Evolutionary conservation across 176 grass and related monocot species (phyloP).

Genomic region (Oryza nivara): DNA sequence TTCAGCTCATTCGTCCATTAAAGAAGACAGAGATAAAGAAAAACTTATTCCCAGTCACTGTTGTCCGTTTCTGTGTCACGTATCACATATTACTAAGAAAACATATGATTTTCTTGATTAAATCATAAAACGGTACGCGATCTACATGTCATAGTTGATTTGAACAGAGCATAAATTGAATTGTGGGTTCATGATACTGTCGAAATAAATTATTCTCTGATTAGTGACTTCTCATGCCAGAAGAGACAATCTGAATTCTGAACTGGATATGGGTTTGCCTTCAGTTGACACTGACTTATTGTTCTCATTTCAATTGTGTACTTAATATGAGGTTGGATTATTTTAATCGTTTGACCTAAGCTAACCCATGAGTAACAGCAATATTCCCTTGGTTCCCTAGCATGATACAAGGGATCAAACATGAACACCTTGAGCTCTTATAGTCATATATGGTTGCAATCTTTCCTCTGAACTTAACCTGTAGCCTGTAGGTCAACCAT

Average conservation of each 20-base stretch:
- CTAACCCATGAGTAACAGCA: slow-evolving; percentile 1
- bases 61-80: neutral
- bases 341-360: slow-evolving; percentile 33
- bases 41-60: neutral
- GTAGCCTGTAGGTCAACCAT: neutral
- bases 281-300: slow-evolving; percentile 10
- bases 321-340: neutral
- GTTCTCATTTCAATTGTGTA: neutral
- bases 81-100: neutral
- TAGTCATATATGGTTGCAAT: neutral
- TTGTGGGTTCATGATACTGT: neutral
- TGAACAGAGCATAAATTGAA: neutral
- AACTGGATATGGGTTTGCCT: neutral
- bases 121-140: too few relatives aligned
- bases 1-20: neutral
- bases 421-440: neutral
- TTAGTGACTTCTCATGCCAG: neutral
- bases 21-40: neutral
- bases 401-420: slow-evolving; percentile 1
- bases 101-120: neutral
- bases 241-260: slow-evolving; percentile 9
- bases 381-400: slow-evolving; percentile 37
- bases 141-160: neutral
- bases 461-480: slow-evolving; percentile 29
- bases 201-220: neutral